A percentile compares a stretch with the other conserved stretches of the same genome.
Conservation (phyloP, 2,329 filamentous ascomycete species). For the Aschersonia sp. region DNA sequence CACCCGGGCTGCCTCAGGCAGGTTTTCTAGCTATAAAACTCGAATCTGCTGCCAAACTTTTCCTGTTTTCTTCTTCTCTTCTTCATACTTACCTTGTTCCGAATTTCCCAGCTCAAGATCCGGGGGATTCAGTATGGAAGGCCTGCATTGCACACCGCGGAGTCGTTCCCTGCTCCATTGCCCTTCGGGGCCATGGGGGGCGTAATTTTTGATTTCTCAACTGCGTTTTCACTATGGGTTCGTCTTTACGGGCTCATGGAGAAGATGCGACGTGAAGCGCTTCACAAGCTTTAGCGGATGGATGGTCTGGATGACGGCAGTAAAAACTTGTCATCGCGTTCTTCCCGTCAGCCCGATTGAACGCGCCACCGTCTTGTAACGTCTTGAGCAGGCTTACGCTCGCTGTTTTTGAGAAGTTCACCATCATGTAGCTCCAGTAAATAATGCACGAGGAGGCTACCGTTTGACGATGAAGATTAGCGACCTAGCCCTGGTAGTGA, state of each 20-base stretch:
- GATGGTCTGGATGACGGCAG: no score
- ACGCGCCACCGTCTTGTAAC: no score
- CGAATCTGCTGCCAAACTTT: constrained; percentile 3
- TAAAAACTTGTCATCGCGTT: no score
- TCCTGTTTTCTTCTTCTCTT: constrained; percentile 19
- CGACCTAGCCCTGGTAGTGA: no score
- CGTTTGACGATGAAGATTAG: no score
- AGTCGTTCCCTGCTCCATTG: constrained; percentile 32
- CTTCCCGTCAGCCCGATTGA: no score
- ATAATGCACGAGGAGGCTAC: no score
- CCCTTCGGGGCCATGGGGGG: constrained; percentile 38
- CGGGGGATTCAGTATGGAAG: constrained; percentile 25
- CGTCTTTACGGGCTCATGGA: neutral
- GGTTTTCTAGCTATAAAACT: constrained; percentile 18
- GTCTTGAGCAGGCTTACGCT: no score
- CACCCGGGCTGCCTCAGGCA: constrained; percentile 10
- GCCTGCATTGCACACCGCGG: constrained; percentile 43
- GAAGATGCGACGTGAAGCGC: neutral
- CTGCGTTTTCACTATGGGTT: neutral
- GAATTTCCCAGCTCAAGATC: constrained; percentile 29
- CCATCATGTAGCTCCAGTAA: no score
- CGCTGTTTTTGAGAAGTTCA: no score
- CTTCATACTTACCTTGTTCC: constrained; percentile 41
- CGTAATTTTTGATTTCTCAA: constrained; percentile 36
- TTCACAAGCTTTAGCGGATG: no score